A percentile compares a stretch with the other conserved stretches of the same genome.
phyloP scores from a whole-genome alignment of 1,284 basidiomycete genomes.

The Wallemia mellicola region DNA sequence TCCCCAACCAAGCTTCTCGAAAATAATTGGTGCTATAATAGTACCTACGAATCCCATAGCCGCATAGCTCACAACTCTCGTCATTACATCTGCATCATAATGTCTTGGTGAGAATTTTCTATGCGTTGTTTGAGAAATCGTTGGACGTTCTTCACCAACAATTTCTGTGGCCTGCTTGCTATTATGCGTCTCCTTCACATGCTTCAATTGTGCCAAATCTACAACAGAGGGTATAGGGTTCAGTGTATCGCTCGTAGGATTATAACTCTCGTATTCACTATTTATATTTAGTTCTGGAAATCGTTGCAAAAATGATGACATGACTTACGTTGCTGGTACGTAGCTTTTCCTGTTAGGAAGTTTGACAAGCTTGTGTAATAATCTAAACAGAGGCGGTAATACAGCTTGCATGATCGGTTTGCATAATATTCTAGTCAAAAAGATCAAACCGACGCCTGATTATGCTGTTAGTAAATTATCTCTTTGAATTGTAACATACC shows the following conservation, averaged over 20 bases:
- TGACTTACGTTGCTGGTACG: slow-evolving; percentile 39
- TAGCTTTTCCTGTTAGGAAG: slow-evolving; percentile 56
- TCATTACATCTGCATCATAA: slow-evolving; percentile 66
- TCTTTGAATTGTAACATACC: too few species aligned
- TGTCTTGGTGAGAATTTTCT: slow-evolving; percentile 22
- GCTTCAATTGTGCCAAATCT: slow-evolving; percentile 22
- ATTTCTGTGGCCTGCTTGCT: too few species aligned
- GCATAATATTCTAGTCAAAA: slow-evolving; percentile 53
- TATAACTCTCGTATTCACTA: slow-evolving; percentile 17
- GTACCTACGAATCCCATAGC: slow-evolving; percentile 44
- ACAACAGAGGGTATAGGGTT: slow-evolving; percentile 56
- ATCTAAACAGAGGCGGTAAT: slow-evolving; percentile 52
- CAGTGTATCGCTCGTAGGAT: slow-evolving; percentile 22
- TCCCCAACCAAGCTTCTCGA: slow-evolving; percentile 11
- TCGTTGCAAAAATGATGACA: slow-evolving; percentile 6
- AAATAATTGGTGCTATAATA: slow-evolving; percentile 32
- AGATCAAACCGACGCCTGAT: slow-evolving; percentile 32
- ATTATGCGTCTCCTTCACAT: slow-evolving; percentile 2
- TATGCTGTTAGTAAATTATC: too few species aligned
- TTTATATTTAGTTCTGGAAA: slow-evolving; percentile 27
- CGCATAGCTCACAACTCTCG: slow-evolving; percentile 67
- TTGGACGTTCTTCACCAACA: too few species aligned
- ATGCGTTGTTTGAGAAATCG: slow-evolving; percentile 4
- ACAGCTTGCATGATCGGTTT: slow-evolving; percentile 40
- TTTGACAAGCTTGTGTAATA: slow-evolving; percentile 23